Conservation (phyloP, 768 basidiomycete genomes). For the Leccinum imitatum region DNA sequence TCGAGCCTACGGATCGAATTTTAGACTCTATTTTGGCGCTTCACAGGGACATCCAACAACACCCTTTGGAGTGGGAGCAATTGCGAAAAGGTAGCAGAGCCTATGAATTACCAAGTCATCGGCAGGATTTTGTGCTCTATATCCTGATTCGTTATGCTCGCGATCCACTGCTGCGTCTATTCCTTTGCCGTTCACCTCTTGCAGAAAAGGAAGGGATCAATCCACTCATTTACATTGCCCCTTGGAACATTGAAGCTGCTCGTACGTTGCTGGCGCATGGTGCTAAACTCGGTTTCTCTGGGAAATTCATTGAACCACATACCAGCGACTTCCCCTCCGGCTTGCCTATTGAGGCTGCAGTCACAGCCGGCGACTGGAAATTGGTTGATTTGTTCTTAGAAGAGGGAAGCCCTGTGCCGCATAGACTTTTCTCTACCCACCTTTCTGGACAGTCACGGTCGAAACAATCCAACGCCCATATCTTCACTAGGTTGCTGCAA, state of each 20-base stretch:
- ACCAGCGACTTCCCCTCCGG: not conserved
- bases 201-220: not conserved
- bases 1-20: not conserved
- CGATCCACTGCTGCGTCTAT: not conserved
- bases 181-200: not conserved
- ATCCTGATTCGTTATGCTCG: not conserved
- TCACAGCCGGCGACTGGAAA: not conserved
- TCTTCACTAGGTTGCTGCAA: not conserved
- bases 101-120: fast-evolving
- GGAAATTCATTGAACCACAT: not conserved
- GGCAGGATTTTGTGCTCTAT: not conserved
- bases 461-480: fast-evolving
- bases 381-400: not conserved
- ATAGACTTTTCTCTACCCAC: not conserved
- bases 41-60: not conserved
- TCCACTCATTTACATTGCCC: not conserved
- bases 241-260: not conserved
- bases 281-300: not conserved
- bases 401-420: not conserved
- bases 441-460: too few species aligned
- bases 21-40: not conserved
- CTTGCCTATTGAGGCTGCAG: not conserved
- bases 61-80: not conserved
- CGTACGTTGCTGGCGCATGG: not conserved
- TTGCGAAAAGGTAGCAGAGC: not conserved